These are phyloP conservation scores for Oehlia diaphana DNA, from an alignment of 192 early-diverging fungal species.

Conservation along the genomic window DNA sequence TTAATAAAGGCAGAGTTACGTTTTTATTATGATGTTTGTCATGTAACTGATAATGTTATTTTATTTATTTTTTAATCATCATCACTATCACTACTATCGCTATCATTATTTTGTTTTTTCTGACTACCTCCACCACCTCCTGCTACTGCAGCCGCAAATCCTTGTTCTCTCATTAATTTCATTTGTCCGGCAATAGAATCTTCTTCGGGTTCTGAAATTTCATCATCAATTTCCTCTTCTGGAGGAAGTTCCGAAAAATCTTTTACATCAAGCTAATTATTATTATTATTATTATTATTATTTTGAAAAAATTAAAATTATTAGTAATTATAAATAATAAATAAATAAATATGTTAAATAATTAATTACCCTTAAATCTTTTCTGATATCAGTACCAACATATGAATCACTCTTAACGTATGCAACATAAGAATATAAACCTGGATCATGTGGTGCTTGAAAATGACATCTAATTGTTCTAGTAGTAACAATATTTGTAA, in stretches of 20 bases:
- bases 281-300: too few relatives aligned
- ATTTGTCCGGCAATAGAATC: slow-evolving; percentile 96
- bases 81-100: slow-evolving; percentile 16
- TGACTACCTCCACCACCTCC: slow-evolving; percentile 38
- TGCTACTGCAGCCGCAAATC: slow-evolving; percentile 52
- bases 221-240: slow-evolving; percentile 82
- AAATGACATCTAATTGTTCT: slow-evolving; percentile 81
- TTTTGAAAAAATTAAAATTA: neutral
- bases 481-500: slow-evolving; percentile 69
- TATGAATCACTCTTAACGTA: slow-evolving; percentile 89
- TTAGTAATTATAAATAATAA: neutral
- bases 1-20: too few relatives aligned
- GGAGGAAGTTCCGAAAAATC: slow-evolving; percentile 70
- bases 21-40: too few relatives aligned
- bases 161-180: slow-evolving; percentile 83
- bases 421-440: slow-evolving; percentile 78
- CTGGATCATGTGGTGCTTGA: slow-evolving; percentile 87
- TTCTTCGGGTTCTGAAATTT: slow-evolving; percentile 96
- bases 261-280: slow-evolving; percentile 46
- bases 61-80: too few relatives aligned
- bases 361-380: slow-evolving; percentile 70
- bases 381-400: slow-evolving; percentile 77
- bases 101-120: neutral
- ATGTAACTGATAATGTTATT: too few relatives aligned
- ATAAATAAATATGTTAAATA: neutral